Evolutionary conservation across 805 yeast genomes (phyloP).

Genomic region (Cyberlindnera maritima): DNA sequence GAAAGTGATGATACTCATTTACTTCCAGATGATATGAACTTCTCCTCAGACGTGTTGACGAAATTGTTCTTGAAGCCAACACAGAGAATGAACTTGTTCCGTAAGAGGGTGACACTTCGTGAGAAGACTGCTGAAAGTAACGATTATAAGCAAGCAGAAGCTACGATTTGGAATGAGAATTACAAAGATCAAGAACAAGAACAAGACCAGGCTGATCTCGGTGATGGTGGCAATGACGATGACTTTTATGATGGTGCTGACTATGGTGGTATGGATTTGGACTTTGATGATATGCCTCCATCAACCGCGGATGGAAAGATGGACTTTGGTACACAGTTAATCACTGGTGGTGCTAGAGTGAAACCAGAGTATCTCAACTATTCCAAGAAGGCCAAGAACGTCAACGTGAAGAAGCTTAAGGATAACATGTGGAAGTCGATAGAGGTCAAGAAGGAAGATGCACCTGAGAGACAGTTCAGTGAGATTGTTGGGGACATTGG

Average conservation of each 20-base stretch:
- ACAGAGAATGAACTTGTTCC: constrained; percentile 37
- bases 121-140: not conserved
- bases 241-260: constrained; percentile 11
- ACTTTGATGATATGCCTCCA: constrained; percentile 7
- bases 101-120: constrained; percentile 10
- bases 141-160: constrained; percentile 48
- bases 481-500: constrained; percentile 49
- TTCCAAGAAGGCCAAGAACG: constrained; percentile 73
- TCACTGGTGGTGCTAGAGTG: constrained; percentile 28
- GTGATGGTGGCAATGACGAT: constrained; percentile 20
- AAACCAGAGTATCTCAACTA: constrained; percentile 50
- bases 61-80: constrained; percentile 68
- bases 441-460: constrained; percentile 18
- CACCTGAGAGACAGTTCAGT: constrained; percentile 33
- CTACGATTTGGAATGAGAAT: constrained; percentile 66
- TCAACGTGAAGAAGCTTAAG: constrained; percentile 71
- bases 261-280: constrained; percentile 5
- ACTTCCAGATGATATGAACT: constrained; percentile 72
- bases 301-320: constrained; percentile 16
- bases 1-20: constrained; percentile 43
- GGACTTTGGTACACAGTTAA: constrained; percentile 28
- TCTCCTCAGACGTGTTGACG: constrained; percentile 65
- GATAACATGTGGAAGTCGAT: constrained; percentile 71
- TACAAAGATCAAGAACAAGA: constrained; percentile 38
- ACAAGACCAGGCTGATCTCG: constrained; percentile 22